Percentiles rank a stretch among this genome's conserved stretches.
Evolutionary conservation across 257 asterid genomes (phyloP).

Genomic region (Cordia subcordata): DNA sequence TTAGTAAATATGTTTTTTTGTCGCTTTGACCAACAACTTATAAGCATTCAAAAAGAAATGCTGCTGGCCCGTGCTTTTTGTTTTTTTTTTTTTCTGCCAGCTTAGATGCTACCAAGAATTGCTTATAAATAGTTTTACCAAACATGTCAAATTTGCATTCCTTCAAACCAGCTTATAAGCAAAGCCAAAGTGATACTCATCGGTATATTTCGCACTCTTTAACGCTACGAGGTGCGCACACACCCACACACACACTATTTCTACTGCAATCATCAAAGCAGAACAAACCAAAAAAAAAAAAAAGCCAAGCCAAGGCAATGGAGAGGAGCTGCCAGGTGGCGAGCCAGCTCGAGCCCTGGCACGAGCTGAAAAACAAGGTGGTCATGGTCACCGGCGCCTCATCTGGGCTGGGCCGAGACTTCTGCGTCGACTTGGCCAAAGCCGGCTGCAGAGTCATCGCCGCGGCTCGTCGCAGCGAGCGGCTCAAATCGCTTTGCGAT

Average conservation of each 20-base stretch:
- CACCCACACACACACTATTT: not conserved
- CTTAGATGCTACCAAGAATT: too few relatives aligned
- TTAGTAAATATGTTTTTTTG: too few relatives aligned
- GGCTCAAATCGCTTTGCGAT: conserved; percentile 34
- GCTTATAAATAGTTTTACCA: too few relatives aligned
- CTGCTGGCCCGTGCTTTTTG: too few relatives aligned
- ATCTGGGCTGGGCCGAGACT: conserved; percentile 40
- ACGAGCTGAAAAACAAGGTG: conserved; percentile 19
- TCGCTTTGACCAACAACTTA: too few relatives aligned
- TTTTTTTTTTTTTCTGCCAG: too few relatives aligned
- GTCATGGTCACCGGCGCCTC: conserved; percentile 58
- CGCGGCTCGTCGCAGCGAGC: conserved; percentile 48
- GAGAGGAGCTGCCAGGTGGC: conserved; percentile 13
- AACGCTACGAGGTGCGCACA: too few relatives aligned
- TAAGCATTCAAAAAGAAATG: too few relatives aligned
- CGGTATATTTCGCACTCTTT: too few relatives aligned
- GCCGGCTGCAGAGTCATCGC: conserved; percentile 47
- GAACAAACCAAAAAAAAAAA: not conserved
- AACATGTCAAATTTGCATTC: too few relatives aligned
- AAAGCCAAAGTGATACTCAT: too few relatives aligned
- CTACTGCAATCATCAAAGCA: not conserved
- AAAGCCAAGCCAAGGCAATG: not conserved
- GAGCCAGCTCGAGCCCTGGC: conserved; percentile 14
- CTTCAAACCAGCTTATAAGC: too few relatives aligned
- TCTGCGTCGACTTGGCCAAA: conserved; percentile 39